Base-by-base conservation (phyloP, 352 stramenopile species). In the Globisporangium radiosum region DNA sequence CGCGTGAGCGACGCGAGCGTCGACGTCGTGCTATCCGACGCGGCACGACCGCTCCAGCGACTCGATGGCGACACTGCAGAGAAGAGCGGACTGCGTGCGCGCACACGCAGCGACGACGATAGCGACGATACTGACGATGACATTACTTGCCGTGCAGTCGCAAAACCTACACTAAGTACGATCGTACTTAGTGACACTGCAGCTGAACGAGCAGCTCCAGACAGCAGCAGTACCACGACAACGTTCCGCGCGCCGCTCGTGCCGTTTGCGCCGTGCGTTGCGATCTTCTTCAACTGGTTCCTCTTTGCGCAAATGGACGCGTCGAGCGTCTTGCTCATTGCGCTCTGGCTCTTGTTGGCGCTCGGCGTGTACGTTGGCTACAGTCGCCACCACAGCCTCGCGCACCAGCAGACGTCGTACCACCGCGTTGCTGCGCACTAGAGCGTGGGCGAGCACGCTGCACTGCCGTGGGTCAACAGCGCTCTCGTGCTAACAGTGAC, bases 261-360 rank as follows among this genome's bases (percentile, higher is more conserved):
- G 43, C 85, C 85, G 37, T 92, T 90, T 47, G 57, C 81, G 17
- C 85, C 82, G n/a, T 90, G 79, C 43, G 42, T 94, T 1, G 82
- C 85, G 5, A 92, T 94, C 60, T 92, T 90, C 56, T 90, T 94
- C 70, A 94, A 94, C 70, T 94, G 85, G 85, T 91, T 92, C 48
- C 60, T 94, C 33, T 90, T 93, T 49, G 78, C 80, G 25, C 85
- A 94, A 69, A 90, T 92, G 78, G 79, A 88, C 39, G 64, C 69
- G 3, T 63, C 68, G 47, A 85, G 76, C 47, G 78, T 92, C 44
- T 50, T 81, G 33, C 72, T 91, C 47, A 88, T 92, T 49, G 36
- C 70, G 19, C 49, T 88, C 1, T 94, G 83, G 82, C 55, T 94
- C 47, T 57, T 86, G 37, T 47, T 94, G 33, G 85, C 85, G 44